These are phyloP conservation scores for Hypoxylon rubiginosum DNA, from an alignment of 2,329 filamentous ascomycete genomes.

Conservation along the genomic window DNA sequence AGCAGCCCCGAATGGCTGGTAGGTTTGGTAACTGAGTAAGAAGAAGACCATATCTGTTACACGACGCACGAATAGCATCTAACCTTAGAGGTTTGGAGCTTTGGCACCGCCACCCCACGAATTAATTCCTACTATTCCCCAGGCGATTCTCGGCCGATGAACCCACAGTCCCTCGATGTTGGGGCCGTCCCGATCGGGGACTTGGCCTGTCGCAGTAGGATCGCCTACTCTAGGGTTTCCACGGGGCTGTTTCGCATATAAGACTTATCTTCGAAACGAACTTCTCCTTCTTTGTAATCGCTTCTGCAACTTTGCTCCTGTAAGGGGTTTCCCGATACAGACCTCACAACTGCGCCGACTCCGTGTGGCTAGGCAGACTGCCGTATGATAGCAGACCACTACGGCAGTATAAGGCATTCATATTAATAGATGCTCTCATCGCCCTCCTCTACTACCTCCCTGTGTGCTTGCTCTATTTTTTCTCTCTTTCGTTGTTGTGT, in stretches of 20 bases:
- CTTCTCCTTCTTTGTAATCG: constrained; percentile 5
- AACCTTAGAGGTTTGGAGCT: constrained; percentile 25
- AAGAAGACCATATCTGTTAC: constrained; percentile 21
- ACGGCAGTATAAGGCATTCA: not conserved
- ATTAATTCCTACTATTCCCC: constrained; percentile 5
- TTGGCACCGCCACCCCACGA: constrained; percentile 30
- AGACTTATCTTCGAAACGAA: constrained; percentile 9
- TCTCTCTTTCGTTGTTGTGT: constrained; percentile 24
- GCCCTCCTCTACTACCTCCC: constrained; percentile 11
- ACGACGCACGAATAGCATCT: constrained; percentile 5
- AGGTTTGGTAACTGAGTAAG: constrained; percentile 2
- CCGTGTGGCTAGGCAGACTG: constrained; percentile 18
- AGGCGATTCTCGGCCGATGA: constrained; percentile 26
- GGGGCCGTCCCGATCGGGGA: constrained; percentile 8
- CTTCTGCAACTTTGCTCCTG: constrained; percentile 22
- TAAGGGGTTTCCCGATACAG: constrained; percentile 6
- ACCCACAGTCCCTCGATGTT: constrained; percentile 5
- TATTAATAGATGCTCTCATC: constrained; percentile 18
- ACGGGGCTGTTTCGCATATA: constrained; percentile 37
- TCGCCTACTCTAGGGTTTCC: constrained; percentile 14
- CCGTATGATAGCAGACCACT: constrained; percentile 2
- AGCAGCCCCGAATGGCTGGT: constrained; percentile 26
- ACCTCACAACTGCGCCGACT: constrained; percentile 14
- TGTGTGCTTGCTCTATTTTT: constrained; percentile 5
- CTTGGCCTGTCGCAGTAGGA: constrained; percentile 27